Evolutionary conservation across 768 basidiomycete species (phyloP), one percentile per base, ranked within the genome.

Genomic region (Lactifluus hygrophoroides): DNA sequence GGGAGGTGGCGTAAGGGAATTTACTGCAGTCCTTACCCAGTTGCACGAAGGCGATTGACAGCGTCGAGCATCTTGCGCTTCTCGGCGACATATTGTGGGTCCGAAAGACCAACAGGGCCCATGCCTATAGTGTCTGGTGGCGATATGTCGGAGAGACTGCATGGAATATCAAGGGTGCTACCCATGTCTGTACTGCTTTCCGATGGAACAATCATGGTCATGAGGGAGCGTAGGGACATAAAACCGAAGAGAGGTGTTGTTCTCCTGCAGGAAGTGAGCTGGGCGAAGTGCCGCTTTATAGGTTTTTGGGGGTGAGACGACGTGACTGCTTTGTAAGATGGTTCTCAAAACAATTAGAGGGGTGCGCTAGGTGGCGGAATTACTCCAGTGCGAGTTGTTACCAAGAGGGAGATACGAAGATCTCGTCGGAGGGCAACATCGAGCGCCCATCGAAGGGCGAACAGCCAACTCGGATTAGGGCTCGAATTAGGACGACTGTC

Each of bases 1-100:
- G 23, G 45, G 8, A 9, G 6, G 17, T 54, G 37, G 38, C 51
- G 19, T 10, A 10, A 50, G 32, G 13, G 53, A 11, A 32, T 23
- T 1, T 2, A 32, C 5, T n/a, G 11, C 30, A 21, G 63, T 32
- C 11, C 71, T 13, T 57, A 84, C 86, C 86, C 86, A 0, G 83
- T 85, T 38, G 69, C 80, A 14, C 81, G 82, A 0, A 88, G 67
- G 1, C 77, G 77, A 55, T 86, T 85, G 2, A 85, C 73, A 0
- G 83, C 66, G 52, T 86, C 84, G 0, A 87, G 72, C 74, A 84
- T 77, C 8, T 68, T 71, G 6, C 78, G 75, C 4, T 82, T 73
- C 0, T 68, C 69, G 3, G 73, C 69, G 0, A 76, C 71, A 16
- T 77, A 68, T 9, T 69, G 63, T 0, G 78, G 72, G 58, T 80